Evolutionary conservation across 257 asterid genomes (phyloP), one percentile per base, ranked within the genome.

Genomic region (Prunella vulgaris): DNA sequence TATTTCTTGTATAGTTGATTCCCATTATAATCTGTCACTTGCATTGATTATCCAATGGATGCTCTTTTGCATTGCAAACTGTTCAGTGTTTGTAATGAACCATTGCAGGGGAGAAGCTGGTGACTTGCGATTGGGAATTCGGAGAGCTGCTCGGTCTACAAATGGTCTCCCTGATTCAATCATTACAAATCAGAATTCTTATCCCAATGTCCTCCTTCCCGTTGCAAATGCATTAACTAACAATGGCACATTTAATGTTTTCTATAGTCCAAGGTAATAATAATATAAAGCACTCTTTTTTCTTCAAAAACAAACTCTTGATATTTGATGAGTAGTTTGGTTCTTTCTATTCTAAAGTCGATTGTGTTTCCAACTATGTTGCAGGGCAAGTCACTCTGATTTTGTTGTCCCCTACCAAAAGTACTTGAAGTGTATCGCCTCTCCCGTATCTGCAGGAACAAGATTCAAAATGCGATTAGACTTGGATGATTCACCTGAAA

Each of bases 91-190:
- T 52, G 42, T 64, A 27, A 21, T 57, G 53, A 35, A 49, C 37
- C 40, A 27, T 60, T 81, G 72, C 75, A 94, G 98, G 87, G 99
- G 90, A 69, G 99, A 87, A 74, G 86, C 68, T 46, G 98, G 97
- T 58, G 95, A 89, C 20, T 81, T 94, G 48, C 79, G 97, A 32
- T 60, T 94, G 84, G 99, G 99, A 44, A 84, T 94, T 69, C 84
- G 98, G 81, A 81, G 96, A 89, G 96, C 99, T 56, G 90, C 93
- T 76, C 90, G 96, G 8, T 92, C 94, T 46, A 84, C 92, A 83
- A 86, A 86, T 63, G 93, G 95, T 37, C 80, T 94, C 27, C 95
- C 98, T 64, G 99, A 94, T 71, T 89, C 92, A 2, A 54, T 94
- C 56, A 85, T 91, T 24, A 89, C 82, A 77, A 86, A 71, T 73